Conservation (phyloP, 2,329 filamentous ascomycete species). For the Apiospora rasikravindrae region DNA sequence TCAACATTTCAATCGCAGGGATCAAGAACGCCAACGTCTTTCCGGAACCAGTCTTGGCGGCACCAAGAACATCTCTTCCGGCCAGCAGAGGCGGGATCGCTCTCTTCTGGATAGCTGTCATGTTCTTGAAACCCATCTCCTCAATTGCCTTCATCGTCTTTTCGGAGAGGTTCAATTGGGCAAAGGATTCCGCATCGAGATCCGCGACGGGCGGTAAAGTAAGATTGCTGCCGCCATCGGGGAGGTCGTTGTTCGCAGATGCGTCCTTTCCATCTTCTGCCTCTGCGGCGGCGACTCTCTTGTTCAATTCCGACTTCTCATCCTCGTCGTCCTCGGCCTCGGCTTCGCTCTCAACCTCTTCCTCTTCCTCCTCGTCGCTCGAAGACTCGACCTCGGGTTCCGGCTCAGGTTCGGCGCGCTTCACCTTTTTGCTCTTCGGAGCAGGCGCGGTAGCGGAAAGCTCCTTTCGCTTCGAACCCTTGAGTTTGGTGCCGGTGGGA, state of each 20-base stretch:
- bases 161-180: constrained; percentile 83
- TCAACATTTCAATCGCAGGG: constrained; percentile 91
- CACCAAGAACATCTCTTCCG: constrained; percentile 90
- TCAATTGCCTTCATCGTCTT: constrained; percentile 87
- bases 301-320: constrained; percentile 3
- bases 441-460: not conserved
- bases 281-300: constrained; percentile 15
- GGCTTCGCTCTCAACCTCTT: not conserved
- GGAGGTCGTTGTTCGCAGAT: constrained; percentile 13
- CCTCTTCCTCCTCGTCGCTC: not conserved
- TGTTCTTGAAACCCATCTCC: constrained; percentile 91
- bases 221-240: constrained; percentile 16
- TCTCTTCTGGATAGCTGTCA: constrained; percentile 93
- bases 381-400: constrained; percentile 2
- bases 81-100: constrained; percentile 88
- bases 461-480: constrained; percentile 16
- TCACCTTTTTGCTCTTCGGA: constrained; percentile 18
- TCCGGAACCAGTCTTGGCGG: constrained; percentile 90
- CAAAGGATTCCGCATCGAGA: constrained; percentile 54
- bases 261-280: constrained; percentile 16
- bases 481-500: constrained; percentile 2
- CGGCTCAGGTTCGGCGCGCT: constrained; percentile 14
- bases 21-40: constrained; percentile 96
- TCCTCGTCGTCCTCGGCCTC: constrained; percentile 10
- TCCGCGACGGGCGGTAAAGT: constrained; percentile 14